Conservation (phyloP, 2,329 filamentous ascomycete species). For the Aurifilum marmelostoma region DNA sequence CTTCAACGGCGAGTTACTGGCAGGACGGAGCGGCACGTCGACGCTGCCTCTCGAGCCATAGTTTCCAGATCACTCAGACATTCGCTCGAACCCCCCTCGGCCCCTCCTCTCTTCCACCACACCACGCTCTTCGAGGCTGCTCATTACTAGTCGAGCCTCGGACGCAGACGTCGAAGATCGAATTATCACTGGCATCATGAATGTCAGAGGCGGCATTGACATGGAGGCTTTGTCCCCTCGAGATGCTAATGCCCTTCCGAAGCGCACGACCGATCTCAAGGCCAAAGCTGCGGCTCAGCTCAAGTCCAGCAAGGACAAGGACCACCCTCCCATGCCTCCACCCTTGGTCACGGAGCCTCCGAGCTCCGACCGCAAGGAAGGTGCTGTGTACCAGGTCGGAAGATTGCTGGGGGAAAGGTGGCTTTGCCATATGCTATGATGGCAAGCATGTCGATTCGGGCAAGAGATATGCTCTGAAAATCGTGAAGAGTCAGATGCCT, state of each 20-base stretch:
- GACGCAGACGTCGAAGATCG: background rate
- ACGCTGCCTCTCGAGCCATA: conserved; percentile 11
- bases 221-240: conserved; percentile 67
- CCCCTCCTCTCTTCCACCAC: background rate
- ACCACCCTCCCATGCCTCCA: conserved; percentile 68
- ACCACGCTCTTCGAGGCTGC: background rate
- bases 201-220: conserved; percentile 47
- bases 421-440: conserved; percentile 81
- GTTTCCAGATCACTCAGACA: conserved; percentile 14
- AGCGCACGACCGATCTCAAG: conserved; percentile 56
- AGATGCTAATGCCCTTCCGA: conserved; percentile 64
- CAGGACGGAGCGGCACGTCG: conserved; percentile 10
- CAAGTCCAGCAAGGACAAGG: conserved; percentile 65
- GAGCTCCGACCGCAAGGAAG: conserved; percentile 69
- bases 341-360: conserved; percentile 63
- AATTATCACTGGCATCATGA: conserved; percentile 46
- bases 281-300: conserved; percentile 55
- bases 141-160: background rate
- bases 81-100: conserved; percentile 8
- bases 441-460: conserved; percentile 68
- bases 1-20: conserved; percentile 14
- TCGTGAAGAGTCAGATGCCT: conserved; percentile 82
- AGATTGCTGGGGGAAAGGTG: conserved; percentile 77
- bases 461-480: conserved; percentile 76
- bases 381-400: conserved; percentile 74